Evolutionary conservation across 2,329 filamentous ascomycete genomes (phyloP).

Genomic region (Triangularia setosa): DNA sequence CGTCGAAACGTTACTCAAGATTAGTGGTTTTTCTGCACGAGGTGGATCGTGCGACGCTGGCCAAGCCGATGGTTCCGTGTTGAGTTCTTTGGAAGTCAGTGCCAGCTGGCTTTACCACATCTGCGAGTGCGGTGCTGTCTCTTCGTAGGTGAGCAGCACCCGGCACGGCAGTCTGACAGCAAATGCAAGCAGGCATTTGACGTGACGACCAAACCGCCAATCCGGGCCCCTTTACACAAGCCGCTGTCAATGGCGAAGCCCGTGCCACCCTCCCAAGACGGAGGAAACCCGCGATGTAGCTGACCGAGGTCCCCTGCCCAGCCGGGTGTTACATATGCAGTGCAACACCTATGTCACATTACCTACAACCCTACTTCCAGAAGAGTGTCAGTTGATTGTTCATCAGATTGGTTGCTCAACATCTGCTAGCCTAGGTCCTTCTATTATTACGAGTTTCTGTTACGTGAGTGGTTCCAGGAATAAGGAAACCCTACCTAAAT

Average conservation of each 20-base stretch:
- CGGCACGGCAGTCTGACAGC: background rate
- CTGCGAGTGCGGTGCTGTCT: background rate
- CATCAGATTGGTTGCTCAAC: background rate
- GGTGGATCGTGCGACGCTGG: background rate
- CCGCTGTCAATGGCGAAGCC: background rate
- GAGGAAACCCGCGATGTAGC: background rate
- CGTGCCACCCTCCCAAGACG: background rate
- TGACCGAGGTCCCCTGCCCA: background rate
- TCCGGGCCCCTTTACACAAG: background rate
- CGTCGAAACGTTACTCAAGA: constrained; percentile 3
- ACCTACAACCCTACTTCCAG: background rate
- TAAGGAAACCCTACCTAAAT: background rate
- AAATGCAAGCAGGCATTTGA: background rate
- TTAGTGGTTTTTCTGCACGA: background rate
- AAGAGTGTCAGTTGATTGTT: background rate
- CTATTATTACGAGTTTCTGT: background rate
- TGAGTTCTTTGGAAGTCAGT: background rate
- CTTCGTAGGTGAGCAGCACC: background rate
- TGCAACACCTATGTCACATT: background rate
- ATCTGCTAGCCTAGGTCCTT: background rate
- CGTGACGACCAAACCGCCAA: background rate
- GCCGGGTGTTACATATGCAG: constrained; percentile 1
- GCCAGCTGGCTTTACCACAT: background rate
- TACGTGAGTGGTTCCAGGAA: background rate
- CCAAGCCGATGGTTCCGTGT: background rate